phyloP scores from a whole-genome alignment of 2,329 filamentous ascomycete species.

The Zalaria sp. region DNA sequence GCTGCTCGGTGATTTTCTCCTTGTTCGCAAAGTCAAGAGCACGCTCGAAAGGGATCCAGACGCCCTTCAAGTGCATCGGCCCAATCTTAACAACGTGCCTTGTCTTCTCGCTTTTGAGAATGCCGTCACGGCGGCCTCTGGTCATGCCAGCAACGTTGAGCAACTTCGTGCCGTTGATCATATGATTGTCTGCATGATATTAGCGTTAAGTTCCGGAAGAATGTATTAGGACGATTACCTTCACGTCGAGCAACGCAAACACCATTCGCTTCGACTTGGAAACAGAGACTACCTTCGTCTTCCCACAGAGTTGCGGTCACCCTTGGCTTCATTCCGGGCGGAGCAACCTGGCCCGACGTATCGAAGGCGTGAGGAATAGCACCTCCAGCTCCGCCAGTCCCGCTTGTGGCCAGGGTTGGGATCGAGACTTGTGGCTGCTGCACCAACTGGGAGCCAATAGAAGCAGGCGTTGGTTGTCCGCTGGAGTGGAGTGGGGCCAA shows the following conservation, averaged over 20 bases:
- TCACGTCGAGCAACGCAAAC: constrained; percentile 91
- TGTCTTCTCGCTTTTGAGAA: constrained; percentile 93
- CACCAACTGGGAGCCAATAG: constrained; percentile 51
- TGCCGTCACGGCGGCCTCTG: constrained; percentile 83
- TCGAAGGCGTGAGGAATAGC: constrained; percentile 41
- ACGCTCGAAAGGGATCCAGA: constrained; percentile 95
- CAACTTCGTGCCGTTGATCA: constrained; percentile 97
- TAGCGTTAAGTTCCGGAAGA: constrained; percentile 33
- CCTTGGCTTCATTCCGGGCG: constrained; percentile 87
- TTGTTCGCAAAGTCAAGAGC: constrained; percentile 99
- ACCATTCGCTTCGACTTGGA: constrained; percentile 90
- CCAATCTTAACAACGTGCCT: constrained; percentile 97
- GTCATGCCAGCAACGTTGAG: constrained; percentile 98
- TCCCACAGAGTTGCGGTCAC: constrained; percentile 97
- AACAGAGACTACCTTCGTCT: constrained; percentile 93
- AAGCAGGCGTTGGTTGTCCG: constrained; percentile 53
- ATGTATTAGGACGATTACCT: constrained; percentile 22
- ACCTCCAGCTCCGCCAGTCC: constrained; percentile 18
- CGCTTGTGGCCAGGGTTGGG: too few relatives aligned
- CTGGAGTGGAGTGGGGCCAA: constrained; percentile 66
- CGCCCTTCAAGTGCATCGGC: constrained; percentile 96
- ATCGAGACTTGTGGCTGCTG: constrained; percentile 56
- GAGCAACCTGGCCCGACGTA: constrained; percentile 81
- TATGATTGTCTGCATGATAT: constrained; percentile 64
- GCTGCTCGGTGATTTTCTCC: constrained; percentile 91